Base-by-base conservation (phyloP, 2,329 filamentous ascomycete species). In the Ophiostoma tasmaniense region DNA sequence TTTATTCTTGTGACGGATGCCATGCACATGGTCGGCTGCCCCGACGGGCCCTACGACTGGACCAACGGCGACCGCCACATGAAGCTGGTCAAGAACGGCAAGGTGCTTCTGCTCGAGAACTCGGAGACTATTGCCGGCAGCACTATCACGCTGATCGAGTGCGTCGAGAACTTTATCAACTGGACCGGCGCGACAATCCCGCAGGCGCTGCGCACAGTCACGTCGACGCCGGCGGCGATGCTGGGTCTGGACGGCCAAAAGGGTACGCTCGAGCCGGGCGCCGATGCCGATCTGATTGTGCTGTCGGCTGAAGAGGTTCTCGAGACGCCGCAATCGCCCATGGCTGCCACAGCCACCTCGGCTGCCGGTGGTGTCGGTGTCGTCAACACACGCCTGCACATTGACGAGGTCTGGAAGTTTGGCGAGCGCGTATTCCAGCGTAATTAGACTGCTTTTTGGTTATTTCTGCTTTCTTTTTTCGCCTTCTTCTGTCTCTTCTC, bases 1-100 rank as follows among this genome's bases (percentile, higher is more conserved):
- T 89, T 95, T 75, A 90, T 97, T 71, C 85, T 97, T 6, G 93
- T 97, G 62, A 97, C 93, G 0, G 93, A 97, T 78, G 93, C 93
- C 5, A 96, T 96, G 92, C 89, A 91, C 73, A 84, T 96, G 20
- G 89, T 91, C 25, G 93, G 93, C 0, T 82, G 96, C 68, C 90
- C 90, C 0, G 93, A 97, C 74, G 93, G 93, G 2, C 84, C 86
- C 1, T 96, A 97, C 76, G 86, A 89, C 71, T 96, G 92, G 92
- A 93, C 88, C 5, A 96, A 97, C 74, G 87, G 87, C 7, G 83
- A 85, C 69, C 79, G 80, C 33, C 82, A 82, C 64, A 83, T 83
- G 72, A 82, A 80, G 45, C 87, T 90, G 72, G 78, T 90, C 70
- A 94, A 94, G 80, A 86, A 85, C 66, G 92, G 93, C 0, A 81